Conservation (phyloP, 768 basidiomycete species). For the Trichaptum fuscoviolaceum region DNA sequence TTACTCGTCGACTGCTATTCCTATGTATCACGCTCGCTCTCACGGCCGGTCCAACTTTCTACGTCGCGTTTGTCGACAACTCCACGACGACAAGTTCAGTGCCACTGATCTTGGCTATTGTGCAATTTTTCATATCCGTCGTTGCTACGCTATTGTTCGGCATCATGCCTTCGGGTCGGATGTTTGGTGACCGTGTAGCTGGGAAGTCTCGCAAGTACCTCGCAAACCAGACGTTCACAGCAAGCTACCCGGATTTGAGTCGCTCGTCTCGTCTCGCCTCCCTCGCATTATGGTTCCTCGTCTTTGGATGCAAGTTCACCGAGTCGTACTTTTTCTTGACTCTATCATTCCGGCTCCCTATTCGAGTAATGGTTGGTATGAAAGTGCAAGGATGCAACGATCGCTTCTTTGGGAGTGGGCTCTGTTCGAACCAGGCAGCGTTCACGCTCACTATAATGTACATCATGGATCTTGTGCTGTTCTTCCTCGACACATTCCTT, state of each 20-base stretch:
- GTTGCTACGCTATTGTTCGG: constrained; percentile 83
- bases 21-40: constrained; percentile 84
- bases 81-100: constrained; percentile 53
- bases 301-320: constrained; percentile 94
- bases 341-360: constrained; percentile 88
- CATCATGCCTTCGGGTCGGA: constrained; percentile 90
- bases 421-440: constrained; percentile 91
- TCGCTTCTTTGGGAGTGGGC: constrained; percentile 73
- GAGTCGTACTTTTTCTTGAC: constrained; percentile 99
- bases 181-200: constrained; percentile 98
- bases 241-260: constrained; percentile 77
- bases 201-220: constrained; percentile 96
- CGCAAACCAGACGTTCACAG: constrained; percentile 97
- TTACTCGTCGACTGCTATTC: constrained; percentile 87
- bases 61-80: constrained; percentile 82
- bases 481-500: constrained; percentile 98
- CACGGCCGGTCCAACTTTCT: constrained; percentile 91
- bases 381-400: constrained; percentile 88
- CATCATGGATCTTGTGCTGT: constrained; percentile 94
- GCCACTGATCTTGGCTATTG: constrained; percentile 89
- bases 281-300: constrained; percentile 78
- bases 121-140: constrained; percentile 93
- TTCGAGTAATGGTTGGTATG: constrained; percentile 95
- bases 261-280: constrained; percentile 69
- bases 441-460: constrained; percentile 98